A percentile compares a stretch with the other conserved stretches of the same genome.
Conservation (phyloP, 768 basidiomycete species). For the Antrodiella citrinella region DNA sequence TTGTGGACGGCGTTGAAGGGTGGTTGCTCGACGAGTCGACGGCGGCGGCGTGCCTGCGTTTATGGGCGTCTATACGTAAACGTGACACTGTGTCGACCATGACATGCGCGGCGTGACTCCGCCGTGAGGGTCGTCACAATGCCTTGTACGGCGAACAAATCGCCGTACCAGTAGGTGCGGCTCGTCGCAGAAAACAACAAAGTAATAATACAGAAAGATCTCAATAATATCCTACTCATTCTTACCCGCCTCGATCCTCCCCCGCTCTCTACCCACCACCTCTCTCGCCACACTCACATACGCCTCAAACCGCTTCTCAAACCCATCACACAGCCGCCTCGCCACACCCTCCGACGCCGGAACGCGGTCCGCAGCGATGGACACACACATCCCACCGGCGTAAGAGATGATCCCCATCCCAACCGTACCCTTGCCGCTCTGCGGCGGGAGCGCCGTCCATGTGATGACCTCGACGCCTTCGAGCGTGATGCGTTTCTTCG, state of each 20-base stretch:
- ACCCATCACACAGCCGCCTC: constrained; percentile 13
- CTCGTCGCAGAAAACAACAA: not conserved
- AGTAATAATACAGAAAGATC: not conserved
- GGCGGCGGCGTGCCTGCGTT: not conserved
- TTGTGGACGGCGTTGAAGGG: not conserved
- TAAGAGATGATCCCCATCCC: constrained; percentile 20
- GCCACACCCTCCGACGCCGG: constrained; percentile 13
- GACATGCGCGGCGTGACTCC: no score
- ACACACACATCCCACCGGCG: constrained; percentile 16
- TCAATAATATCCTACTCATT: not conserved
- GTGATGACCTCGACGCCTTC: constrained; percentile 14
- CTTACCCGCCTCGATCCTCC: not conserved
- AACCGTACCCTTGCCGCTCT: constrained; percentile 17
- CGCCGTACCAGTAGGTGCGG: not conserved
- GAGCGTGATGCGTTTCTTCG: constrained; percentile 15
- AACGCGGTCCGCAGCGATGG: constrained; percentile 15
- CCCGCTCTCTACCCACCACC: constrained; percentile 6
- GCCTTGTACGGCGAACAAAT: no score
- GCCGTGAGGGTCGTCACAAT: not conserved
- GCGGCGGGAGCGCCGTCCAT: constrained; percentile 16
- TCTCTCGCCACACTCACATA: constrained; percentile 16
- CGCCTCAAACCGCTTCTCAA: constrained; percentile 16
- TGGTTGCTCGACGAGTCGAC: no score
- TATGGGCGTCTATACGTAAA: not conserved
- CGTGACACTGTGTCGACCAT: not conserved